Conservation (phyloP, 257 asterid genomes). For the Solanum chiquidenum region DNA sequence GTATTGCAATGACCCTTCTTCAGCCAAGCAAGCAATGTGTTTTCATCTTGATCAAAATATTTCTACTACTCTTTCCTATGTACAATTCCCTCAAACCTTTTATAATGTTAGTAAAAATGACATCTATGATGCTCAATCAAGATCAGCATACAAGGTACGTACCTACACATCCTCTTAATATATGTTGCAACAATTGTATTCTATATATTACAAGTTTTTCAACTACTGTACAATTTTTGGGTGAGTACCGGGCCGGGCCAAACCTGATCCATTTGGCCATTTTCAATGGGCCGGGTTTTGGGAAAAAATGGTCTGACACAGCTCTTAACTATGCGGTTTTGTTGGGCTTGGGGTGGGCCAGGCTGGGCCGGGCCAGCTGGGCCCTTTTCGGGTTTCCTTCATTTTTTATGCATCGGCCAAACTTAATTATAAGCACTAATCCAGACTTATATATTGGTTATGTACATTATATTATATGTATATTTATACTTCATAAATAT, state of each 20-base stretch:
- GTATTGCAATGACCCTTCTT: slow-evolving; percentile 64
- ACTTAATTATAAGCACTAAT: too few relatives aligned
- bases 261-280: too few relatives aligned
- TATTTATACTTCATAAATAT: too few relatives aligned
- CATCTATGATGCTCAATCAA: slow-evolving; percentile 77
- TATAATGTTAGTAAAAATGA: slow-evolving; percentile 65
- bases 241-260: not conserved
- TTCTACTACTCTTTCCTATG: slow-evolving; percentile 34
- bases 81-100: slow-evolving; percentile 72
- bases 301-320: too few relatives aligned
- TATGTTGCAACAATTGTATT: not conserved
- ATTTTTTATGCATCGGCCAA: too few relatives aligned
- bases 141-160: slow-evolving; percentile 66
- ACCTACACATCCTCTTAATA: slow-evolving; percentile 8
- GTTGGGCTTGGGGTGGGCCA: not conserved
- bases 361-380: not conserved
- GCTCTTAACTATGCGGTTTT: too few relatives aligned
- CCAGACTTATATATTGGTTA: too few relatives aligned
- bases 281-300: not conserved
- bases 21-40: slow-evolving; percentile 66
- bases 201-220: not conserved
- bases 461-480: too few relatives aligned
- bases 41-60: slow-evolving; percentile 46
- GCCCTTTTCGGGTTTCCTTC: not conserved
- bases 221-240: not conserved